Percentiles rank a stretch among this genome's conserved stretches.
Conservation (phyloP, 2,329 filamentous ascomycete species). For the Daldinia sp. region DNA sequence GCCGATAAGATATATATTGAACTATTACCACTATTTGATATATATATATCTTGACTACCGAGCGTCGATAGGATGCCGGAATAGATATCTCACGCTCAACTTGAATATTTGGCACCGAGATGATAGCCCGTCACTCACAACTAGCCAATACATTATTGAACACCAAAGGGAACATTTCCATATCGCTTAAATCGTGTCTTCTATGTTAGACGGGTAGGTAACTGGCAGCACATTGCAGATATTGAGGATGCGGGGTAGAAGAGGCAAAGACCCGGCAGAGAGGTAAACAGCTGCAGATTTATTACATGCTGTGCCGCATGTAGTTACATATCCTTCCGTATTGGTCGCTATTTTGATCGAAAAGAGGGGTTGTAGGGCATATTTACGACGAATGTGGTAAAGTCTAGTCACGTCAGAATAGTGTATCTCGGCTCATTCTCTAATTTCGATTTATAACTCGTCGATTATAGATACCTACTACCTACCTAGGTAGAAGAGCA, state of each 20-base stretch:
- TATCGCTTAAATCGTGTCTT: too few species aligned
- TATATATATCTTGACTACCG: neutral
- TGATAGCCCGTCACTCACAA: neutral
- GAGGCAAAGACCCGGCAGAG: slow-evolving; percentile 18
- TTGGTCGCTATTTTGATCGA: neutral
- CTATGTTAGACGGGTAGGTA: too few species aligned
- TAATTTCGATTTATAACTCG: too few species aligned
- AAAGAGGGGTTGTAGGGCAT: slow-evolving; percentile 1
- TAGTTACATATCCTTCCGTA: neutral
- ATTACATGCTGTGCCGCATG: slow-evolving; percentile 6
- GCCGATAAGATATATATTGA: neutral
- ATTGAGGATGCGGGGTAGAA: slow-evolving; percentile 34
- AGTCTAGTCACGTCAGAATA: neutral
- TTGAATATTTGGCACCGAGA: neutral
- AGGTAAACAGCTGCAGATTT: slow-evolving; percentile 10
- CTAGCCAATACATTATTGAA: neutral
- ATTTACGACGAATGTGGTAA: neutral
- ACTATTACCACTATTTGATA: neutral
- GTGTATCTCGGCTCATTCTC: neutral
- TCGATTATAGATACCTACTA: neutral
- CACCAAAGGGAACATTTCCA: neutral
- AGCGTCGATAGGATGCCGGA: neutral
- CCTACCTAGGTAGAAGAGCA: neutral
- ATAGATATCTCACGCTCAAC: neutral
- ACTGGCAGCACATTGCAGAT: neutral